Evolutionary conservation across 331 rosid species (phyloP).

Genomic region (Quercus lobata): DNA sequence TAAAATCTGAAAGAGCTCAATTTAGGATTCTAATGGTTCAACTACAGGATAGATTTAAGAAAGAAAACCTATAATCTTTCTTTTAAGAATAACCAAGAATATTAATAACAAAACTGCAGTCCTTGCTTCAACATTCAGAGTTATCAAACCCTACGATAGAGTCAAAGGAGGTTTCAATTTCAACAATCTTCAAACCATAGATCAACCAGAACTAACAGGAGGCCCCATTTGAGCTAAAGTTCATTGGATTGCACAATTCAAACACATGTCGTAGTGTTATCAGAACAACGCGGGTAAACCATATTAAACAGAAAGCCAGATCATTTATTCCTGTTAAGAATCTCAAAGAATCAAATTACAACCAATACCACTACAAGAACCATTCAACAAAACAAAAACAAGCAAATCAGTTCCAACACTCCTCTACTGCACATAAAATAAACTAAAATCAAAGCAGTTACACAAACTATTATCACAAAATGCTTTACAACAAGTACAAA

Average conservation of each 20-base stretch:
- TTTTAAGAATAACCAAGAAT: no score
- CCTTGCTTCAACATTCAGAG: not conserved
- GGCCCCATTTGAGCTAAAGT: not conserved
- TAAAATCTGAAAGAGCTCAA: not conserved
- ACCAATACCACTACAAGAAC: not conserved
- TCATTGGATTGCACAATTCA: not conserved
- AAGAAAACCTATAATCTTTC: not conserved
- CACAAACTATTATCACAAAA: not conserved
- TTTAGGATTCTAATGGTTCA: not conserved
- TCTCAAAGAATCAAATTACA: not conserved
- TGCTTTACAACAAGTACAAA: not conserved
- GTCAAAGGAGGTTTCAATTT: not conserved
- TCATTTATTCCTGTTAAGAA: no score
- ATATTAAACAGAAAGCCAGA: no score
- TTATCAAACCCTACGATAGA: not conserved
- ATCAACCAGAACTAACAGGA: not conserved
- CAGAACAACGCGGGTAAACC: not conserved
- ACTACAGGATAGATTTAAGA: not conserved
- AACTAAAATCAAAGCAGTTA: not conserved
- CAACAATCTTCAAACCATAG: not conserved
- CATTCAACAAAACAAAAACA: not conserved
- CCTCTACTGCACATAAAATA: not conserved
- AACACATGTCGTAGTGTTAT: not conserved
- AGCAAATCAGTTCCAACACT: not conserved
- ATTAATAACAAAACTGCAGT: not conserved